Base-by-base conservation (phyloP, 768 basidiomycete genomes). In the Russula virescens region DNA sequence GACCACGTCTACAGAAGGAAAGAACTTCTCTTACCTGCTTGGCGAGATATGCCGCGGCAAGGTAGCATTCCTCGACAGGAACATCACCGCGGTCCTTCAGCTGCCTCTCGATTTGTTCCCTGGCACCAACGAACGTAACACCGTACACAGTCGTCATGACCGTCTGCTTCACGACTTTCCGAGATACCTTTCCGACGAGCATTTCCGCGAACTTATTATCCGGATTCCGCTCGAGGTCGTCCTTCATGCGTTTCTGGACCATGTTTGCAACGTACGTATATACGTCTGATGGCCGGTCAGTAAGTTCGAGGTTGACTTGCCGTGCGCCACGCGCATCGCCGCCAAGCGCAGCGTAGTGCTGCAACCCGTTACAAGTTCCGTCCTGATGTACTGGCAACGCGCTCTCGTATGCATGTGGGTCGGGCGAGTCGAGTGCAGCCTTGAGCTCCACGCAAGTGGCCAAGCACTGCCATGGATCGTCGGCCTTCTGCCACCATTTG, bases 111-210 rank as follows among this genome's bases (percentile, higher is more conserved):
- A 98, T 97, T 75, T 98, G 97, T 10, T 92, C 91, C 47, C 93
- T 83, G 23, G 97, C 97, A 40, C 97, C 97, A 58, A 98, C 77
- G 75, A 87, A 95, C 0, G 97, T 99, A 18, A 99, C 95, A 23
- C 97, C 96, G 71, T 98, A 98, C 38, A 98, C 96, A 3, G 96
- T 98, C 0, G 96, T 99, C 97, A 99, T 99, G 66, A 98, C 92
- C 25, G 97, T 98, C 78, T 98, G 96, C 79, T 99, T 99, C 68
- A 99, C 96, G 19, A 97, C 88, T 75, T 99, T 98, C 25, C 97
- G 77, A 21, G 91, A 80, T 34, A 99, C 80, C 73, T 91, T 92
- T 35, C 91, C 92, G 46, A 78, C 58, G 28, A 96, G 78, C 66
- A 89, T 66, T 53, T 75, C 64, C 0, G 94, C 96, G 58, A 77